A percentile compares a stretch with the other conserved stretches of the same genome.
These are phyloP conservation scores for Scedosporium apiospermum DNA, from an alignment of 2,329 filamentous ascomycete genomes.

Conservation along the genomic window DNA sequence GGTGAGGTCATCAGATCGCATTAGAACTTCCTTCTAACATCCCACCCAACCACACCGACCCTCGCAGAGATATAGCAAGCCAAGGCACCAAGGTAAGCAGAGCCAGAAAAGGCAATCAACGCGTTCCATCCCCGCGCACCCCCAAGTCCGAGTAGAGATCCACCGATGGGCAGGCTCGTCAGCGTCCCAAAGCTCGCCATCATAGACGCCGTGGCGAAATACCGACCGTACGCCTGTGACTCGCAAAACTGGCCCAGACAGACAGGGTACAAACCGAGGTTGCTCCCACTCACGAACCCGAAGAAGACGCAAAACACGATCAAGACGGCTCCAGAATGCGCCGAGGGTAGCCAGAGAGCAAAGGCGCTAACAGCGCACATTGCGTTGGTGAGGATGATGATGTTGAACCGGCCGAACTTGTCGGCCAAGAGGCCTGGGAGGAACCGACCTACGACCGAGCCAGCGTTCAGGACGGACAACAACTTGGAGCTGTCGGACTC, in stretches of 20 bases:
- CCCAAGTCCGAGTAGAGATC: constrained; percentile 20
- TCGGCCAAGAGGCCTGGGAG: constrained; percentile 70
- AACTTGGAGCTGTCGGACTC: constrained; percentile 58
- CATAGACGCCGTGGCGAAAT: constrained; percentile 69
- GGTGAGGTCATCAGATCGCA: too few relatives aligned
- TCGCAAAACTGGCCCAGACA: constrained; percentile 74
- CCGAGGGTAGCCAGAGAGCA: constrained; percentile 59
- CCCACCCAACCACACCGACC: constrained; percentile 27
- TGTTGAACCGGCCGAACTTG: constrained; percentile 69
- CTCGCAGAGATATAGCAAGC: constrained; percentile 22
- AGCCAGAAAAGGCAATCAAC: constrained; percentile 28
- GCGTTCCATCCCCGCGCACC: constrained; percentile 23
- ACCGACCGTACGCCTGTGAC: constrained; percentile 64
- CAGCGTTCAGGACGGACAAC: constrained; percentile 72
- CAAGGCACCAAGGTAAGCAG: constrained; percentile 22
- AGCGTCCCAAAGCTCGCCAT: constrained; percentile 63
- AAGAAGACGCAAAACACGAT: constrained; percentile 64
- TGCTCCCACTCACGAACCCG: constrained; percentile 70
- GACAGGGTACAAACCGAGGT: constrained; percentile 68
- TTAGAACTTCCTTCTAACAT: constrained; percentile 10
- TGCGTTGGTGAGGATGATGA: constrained; percentile 59
- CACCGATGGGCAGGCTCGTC: constrained; percentile 20
- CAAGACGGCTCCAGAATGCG: constrained; percentile 42
- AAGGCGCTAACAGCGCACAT: constrained; percentile 46
- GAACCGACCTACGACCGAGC: constrained; percentile 66